Evolutionary conservation across 2,329 filamentous ascomycete species (phyloP), one percentile per base, ranked within the genome.

Genomic region (Cryphonectria nitschkei): DNA sequence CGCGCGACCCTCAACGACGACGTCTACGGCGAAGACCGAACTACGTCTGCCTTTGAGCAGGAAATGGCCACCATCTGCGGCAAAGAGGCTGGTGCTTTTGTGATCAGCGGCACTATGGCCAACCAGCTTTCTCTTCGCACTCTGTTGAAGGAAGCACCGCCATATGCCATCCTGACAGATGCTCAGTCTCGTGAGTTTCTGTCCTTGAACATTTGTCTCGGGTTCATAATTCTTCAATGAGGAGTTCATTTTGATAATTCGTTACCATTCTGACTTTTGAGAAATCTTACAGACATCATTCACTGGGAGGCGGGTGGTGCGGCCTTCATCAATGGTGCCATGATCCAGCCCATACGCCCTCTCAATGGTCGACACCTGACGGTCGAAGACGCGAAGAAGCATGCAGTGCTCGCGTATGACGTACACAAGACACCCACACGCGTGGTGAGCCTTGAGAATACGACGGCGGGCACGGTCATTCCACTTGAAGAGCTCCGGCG

Each of bases 1-100:
- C 84, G 87, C 68, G 89, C 89, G 29, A 92, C 90, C 1, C 86
- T 95, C 43, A 85, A 91, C n/a, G 93, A 95, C 80, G 93, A 95
- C 78, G 92, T 43, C 41, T 43, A 43, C 41, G 41, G 41, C 14
- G 41, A 43, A 43, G 41, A 43, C 41, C 41, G 41, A 14, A 43
- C 41, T 16, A 43, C 41, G 4, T 43, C 41, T 16, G 41, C 41
- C 14, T 43, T 43, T 43, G 41, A 43, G 13, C 13, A 43, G 2
- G 41, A 43, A 6, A 43, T 43, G 41, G 41, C 41, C 5, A 14
- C 41, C 41, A 43, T 43, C 13, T 43, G 41, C 41, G 41, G 41
- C 41, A 43, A 43, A 14, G 41, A 43, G 16, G 41, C 41, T 16
- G 41, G 41, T 43, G 41, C 41, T 16, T 43, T 43, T 43, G 41